These are phyloP conservation scores for Hypocreales sp. DNA, from an alignment of 2,329 filamentous ascomycete species.

Conservation along the genomic window DNA sequence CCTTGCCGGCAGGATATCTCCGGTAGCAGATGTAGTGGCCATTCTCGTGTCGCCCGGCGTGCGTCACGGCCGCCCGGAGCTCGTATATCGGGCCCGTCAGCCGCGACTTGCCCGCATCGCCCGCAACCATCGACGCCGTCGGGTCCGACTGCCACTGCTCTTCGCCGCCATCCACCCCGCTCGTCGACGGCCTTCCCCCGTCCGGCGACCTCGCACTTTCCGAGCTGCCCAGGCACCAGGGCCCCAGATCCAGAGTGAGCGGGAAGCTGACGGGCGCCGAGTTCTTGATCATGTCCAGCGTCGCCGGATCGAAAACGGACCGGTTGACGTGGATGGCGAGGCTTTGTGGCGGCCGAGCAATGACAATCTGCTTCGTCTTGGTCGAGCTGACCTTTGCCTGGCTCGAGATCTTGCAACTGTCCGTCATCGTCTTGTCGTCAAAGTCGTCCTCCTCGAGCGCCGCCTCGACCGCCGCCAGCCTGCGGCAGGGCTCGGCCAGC, in stretches of 20 bases:
- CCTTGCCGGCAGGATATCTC: conserved; percentile 32
- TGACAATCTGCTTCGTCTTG: conserved; percentile 79
- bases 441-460: conserved; percentile 72
- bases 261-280: conserved; percentile 67
- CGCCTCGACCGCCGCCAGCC: conserved; percentile 50
- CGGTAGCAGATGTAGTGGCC: conserved; percentile 92
- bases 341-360: conserved; percentile 68
- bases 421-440: conserved; percentile 47
- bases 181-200: conserved; percentile 4
- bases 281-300: conserved; percentile 72
- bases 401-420: conserved; percentile 49
- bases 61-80: conserved; percentile 71
- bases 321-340: conserved; percentile 82
- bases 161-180: conserved; percentile 12
- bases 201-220: conserved; percentile 6
- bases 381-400: conserved; percentile 59
- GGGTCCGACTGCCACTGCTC: conserved; percentile 62
- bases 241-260: conserved; percentile 53
- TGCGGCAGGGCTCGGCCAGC: conserved; percentile 32
- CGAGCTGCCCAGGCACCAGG: conserved; percentile 66
- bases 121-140: conserved; percentile 56
- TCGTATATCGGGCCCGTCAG: conserved; percentile 52
- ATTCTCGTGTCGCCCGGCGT: conserved; percentile 83
- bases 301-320: conserved; percentile 76
- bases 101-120: conserved; percentile 30